Conservation (phyloP, 1,284 basidiomycete genomes). For the Entoloma clypeatum region DNA sequence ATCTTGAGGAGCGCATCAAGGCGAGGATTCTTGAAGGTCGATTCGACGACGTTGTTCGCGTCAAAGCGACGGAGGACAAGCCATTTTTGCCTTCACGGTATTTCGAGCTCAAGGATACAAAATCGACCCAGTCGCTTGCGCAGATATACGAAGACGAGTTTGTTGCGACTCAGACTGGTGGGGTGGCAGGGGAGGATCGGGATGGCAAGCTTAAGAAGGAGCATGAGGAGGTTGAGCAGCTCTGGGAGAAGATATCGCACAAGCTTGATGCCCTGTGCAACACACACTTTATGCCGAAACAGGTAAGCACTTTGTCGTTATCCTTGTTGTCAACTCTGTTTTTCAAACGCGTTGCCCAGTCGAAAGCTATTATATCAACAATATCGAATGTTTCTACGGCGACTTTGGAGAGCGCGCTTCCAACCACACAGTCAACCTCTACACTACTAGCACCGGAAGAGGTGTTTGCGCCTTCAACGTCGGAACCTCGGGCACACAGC, state of each 20-base stretch:
- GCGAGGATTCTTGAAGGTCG: conserved; percentile 80
- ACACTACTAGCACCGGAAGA: conserved; percentile 95
- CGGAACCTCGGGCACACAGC: conserved; percentile 58
- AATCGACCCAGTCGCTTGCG: conserved; percentile 85
- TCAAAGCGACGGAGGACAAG: conserved; percentile 74
- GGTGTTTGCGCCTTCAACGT: conserved; percentile 62
- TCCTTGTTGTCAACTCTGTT: conserved; percentile 12
- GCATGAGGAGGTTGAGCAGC: conserved; percentile 78
- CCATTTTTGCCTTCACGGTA: conserved; percentile 89
- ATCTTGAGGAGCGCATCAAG: conserved; percentile 91
- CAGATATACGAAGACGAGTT: conserved; percentile 98
- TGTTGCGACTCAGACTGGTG: conserved; percentile 58
- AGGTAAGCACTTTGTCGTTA: conserved; percentile 47
- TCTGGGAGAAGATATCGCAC: conserved; percentile 84
- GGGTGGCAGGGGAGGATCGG: conserved; percentile 62
- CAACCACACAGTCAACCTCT: conserved; percentile 71
- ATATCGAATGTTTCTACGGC: conserved; percentile 83
- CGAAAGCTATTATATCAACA: conserved; percentile 87
- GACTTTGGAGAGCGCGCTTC: conserved; percentile 88
- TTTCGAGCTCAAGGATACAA: conserved; percentile 87
- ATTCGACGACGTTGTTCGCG: conserved; percentile 91
- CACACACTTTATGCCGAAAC: conserved; percentile 94
- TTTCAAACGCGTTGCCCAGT: conserved; percentile 46
- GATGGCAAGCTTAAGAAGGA: conserved; percentile 89
- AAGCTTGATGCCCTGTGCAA: conserved; percentile 95